Evolutionary conservation across 441 rosid genomes (phyloP).

Genomic region (Geranium incanum): DNA sequence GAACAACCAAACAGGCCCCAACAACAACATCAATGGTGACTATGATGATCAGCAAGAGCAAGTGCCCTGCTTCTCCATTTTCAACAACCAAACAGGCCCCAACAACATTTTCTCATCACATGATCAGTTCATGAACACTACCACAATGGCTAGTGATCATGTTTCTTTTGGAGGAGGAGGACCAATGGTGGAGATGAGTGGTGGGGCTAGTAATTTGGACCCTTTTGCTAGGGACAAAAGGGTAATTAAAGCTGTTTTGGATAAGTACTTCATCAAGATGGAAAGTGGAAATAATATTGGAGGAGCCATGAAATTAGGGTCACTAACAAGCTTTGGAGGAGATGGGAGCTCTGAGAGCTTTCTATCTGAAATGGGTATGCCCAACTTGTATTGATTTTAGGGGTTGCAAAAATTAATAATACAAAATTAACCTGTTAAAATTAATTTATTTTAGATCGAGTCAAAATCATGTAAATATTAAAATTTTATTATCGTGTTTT

Average conservation of each 20-base stretch:
- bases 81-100: constrained; percentile 25
- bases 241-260: constrained; percentile 34
- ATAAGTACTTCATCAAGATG: constrained; percentile 31
- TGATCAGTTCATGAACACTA: neutral
- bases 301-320: constrained; percentile 19
- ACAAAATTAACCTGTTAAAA: too few relatives aligned
- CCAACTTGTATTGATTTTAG: constrained; percentile 27
- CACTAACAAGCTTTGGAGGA: constrained; percentile 27
- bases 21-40: constrained; percentile 4
- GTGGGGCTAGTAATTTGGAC: constrained; percentile 18
- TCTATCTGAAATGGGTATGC: constrained; percentile 41
- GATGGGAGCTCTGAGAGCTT: constrained; percentile 44
- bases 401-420: neutral
- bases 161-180: constrained; percentile 13
- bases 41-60: constrained; percentile 31
- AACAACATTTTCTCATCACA: neutral
- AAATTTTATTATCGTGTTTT: neutral
- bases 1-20: constrained; percentile 26
- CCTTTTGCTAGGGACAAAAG: constrained; percentile 32
- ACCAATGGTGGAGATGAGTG: constrained; percentile 10
- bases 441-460: neutral
- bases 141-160: neutral
- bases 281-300: constrained; percentile 19
- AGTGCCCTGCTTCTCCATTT: constrained; percentile 72
- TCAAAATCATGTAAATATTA: neutral